These are phyloP conservation scores for Colletotrichum chlorophyti DNA, from an alignment of 2,329 filamentous ascomycete species.

Conservation along the genomic window DNA sequence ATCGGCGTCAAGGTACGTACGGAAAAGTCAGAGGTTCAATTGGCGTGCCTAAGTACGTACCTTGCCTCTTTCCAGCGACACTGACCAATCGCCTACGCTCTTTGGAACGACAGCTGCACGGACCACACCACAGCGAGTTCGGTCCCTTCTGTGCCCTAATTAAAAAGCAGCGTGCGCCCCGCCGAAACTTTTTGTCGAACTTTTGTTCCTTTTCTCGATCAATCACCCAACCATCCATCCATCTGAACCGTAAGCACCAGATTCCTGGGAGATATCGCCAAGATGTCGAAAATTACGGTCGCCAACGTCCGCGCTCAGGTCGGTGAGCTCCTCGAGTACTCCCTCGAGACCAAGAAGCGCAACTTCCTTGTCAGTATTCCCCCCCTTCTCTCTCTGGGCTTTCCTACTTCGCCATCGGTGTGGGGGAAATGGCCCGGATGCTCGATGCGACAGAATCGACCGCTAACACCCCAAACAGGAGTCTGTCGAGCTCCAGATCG, in stretches of 20 bases:
- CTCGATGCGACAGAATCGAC: too few relatives aligned
- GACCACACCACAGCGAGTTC: conserved; percentile 10
- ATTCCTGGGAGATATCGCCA: conserved; percentile 32
- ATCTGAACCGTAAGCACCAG: conserved; percentile 32
- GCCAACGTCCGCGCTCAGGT: conserved; percentile 96
- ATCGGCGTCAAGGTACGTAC: background rate
- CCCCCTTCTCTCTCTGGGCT: background rate
- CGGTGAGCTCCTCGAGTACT: conserved; percentile 93
- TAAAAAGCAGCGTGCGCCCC: conserved; percentile 20
- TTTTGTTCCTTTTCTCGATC: background rate
- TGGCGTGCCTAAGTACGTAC: too few relatives aligned
- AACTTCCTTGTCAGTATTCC: conserved; percentile 76
- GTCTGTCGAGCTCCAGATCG: conserved; percentile 91
- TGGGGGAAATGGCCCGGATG: too few relatives aligned
- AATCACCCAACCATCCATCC: conserved; percentile 17
- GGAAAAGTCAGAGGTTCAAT: too few relatives aligned
- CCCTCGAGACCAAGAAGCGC: conserved; percentile 92
- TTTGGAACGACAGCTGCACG: conserved; percentile 15
- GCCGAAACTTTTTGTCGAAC: conserved; percentile 8
- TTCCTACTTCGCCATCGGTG: background rate
- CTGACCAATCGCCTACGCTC: conserved; percentile 20
- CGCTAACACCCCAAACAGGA: conserved; percentile 41
- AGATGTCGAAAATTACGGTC: conserved; percentile 72
- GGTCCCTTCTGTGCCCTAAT: conserved; percentile 14
- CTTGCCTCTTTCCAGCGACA: background rate